Conservation (phyloP, 1,284 basidiomycete species). For the Rhodotorula sp. region DNA sequence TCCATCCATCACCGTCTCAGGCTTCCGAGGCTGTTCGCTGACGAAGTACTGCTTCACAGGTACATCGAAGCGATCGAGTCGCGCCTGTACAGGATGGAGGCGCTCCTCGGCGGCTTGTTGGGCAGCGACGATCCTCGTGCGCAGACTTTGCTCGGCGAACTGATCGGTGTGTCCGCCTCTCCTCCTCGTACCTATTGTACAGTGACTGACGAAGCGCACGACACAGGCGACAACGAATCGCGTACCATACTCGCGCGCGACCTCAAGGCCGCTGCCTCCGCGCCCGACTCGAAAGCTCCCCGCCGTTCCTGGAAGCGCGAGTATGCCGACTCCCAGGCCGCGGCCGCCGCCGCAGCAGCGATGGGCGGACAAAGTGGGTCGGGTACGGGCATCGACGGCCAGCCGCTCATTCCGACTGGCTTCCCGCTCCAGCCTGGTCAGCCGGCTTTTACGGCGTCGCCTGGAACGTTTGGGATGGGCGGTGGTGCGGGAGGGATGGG, state of each 20-base stretch:
- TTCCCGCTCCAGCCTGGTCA: slow-evolving; percentile 16
- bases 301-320: slow-evolving; percentile 40
- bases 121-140: slow-evolving; percentile 65
- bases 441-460: slow-evolving; percentile 1
- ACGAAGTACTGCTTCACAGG: slow-evolving; percentile 63
- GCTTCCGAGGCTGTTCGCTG: neutral
- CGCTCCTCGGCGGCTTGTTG: slow-evolving; percentile 67
- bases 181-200: neutral
- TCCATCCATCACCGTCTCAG: too few species aligned
- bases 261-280: slow-evolving; percentile 34
- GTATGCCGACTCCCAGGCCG: slow-evolving; percentile 5
- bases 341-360: slow-evolving; percentile 3
- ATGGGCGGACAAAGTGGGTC: neutral
- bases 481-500: neutral
- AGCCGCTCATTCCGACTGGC: slow-evolving; percentile 15
- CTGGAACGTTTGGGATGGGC: neutral
- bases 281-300: slow-evolving; percentile 33
- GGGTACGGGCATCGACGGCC: neutral
- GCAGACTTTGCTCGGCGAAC: slow-evolving; percentile 59
- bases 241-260: slow-evolving; percentile 44
- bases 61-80: slow-evolving; percentile 89
- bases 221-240: slow-evolving; percentile 43
- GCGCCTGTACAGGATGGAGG: slow-evolving; percentile 79
- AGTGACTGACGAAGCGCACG: neutral
- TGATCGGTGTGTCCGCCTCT: slow-evolving; percentile 47